Conservation (phyloP, 2,329 filamentous ascomycete genomes). For the Pseudogymnoascus sp. region DNA sequence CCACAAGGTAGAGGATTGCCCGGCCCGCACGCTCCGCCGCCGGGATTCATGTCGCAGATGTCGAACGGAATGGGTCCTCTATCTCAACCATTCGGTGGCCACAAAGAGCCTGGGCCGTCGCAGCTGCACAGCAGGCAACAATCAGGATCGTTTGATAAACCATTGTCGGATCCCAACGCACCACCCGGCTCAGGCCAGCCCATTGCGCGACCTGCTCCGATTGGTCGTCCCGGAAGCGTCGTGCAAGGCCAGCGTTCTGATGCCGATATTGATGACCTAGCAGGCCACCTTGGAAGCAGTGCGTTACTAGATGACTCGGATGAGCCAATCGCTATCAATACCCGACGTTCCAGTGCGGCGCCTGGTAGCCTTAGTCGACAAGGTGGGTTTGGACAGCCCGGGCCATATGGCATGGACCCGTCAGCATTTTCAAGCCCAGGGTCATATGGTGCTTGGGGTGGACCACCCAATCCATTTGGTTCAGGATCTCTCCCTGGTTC, state of each 20-base stretch:
- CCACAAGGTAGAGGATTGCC: conserved; percentile 38
- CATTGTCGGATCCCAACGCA: conserved; percentile 29
- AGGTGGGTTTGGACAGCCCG: conserved; percentile 20
- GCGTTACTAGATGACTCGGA: conserved; percentile 73
- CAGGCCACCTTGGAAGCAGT: conserved; percentile 79
- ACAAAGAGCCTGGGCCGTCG: conserved; percentile 34
- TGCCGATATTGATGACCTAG: conserved; percentile 61
- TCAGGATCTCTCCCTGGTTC: conserved; percentile 26
- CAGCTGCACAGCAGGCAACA: conserved; percentile 66
- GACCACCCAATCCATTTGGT: conserved; percentile 27
- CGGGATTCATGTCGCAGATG: conserved; percentile 38
- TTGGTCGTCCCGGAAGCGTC: conserved; percentile 75
- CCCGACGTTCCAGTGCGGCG: conserved; percentile 27
- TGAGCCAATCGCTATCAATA: conserved; percentile 39
- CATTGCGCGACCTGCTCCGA: conserved; percentile 75
- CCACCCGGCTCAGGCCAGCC: conserved; percentile 51
- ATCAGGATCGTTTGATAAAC: conserved; percentile 60
- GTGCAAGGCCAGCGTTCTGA: conserved; percentile 44
- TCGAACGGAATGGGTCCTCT: conserved; percentile 33
- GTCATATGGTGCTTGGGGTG: conserved; percentile 27
- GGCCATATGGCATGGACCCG: conserved; percentile 25
- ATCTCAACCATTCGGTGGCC: conserved; percentile 30
- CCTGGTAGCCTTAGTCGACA: conserved; percentile 22
- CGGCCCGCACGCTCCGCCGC: conserved; percentile 39
- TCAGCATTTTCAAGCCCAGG: conserved; percentile 24